Conservation (phyloP, 768 basidiomycete genomes). For the Tricholoma sp. region DNA sequence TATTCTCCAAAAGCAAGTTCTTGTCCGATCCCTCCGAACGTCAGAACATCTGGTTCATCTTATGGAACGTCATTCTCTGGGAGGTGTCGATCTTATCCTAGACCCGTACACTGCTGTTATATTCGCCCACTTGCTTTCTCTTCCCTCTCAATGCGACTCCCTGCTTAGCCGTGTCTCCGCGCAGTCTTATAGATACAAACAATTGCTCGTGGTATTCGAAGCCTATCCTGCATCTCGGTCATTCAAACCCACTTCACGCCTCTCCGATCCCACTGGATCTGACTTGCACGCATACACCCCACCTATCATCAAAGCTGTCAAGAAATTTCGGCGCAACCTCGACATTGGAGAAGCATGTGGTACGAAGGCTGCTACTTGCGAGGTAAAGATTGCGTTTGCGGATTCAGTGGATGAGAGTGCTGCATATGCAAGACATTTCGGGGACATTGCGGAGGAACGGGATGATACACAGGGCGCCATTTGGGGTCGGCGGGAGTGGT, state of each 20-base stretch:
- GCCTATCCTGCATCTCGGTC: conserved; percentile 50
- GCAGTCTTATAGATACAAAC: conserved; percentile 59
- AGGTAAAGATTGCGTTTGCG: conserved; percentile 58
- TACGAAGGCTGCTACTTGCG: conserved; percentile 38
- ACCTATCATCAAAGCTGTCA: conserved; percentile 64
- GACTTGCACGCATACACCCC: conserved; percentile 51
- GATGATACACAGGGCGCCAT: conserved; percentile 38
- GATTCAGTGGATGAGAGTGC: conserved; percentile 55
- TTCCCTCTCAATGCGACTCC: conserved; percentile 45
- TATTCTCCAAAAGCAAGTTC: conserved; percentile 60
- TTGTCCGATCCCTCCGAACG: conserved; percentile 48
- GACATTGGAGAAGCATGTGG: conserved; percentile 57
- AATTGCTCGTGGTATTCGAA: conserved; percentile 59
- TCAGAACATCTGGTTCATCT: conserved; percentile 45
- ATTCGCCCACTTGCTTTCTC: conserved; percentile 38
- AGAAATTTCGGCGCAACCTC: conserved; percentile 59
- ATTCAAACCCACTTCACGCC: conserved; percentile 18
- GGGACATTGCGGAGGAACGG: conserved; percentile 47
- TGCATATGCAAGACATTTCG: conserved; percentile 47
- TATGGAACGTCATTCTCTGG: conserved; percentile 58
- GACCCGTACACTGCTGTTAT: conserved; percentile 58
- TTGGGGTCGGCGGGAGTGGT: conserved; percentile 63
- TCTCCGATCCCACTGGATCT: not conserved
- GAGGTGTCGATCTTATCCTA: conserved; percentile 60
- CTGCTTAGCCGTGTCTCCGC: conserved; percentile 39